Evolutionary conservation across 331 rosid species (phyloP).

Genomic region (Acacia pycnantha): DNA sequence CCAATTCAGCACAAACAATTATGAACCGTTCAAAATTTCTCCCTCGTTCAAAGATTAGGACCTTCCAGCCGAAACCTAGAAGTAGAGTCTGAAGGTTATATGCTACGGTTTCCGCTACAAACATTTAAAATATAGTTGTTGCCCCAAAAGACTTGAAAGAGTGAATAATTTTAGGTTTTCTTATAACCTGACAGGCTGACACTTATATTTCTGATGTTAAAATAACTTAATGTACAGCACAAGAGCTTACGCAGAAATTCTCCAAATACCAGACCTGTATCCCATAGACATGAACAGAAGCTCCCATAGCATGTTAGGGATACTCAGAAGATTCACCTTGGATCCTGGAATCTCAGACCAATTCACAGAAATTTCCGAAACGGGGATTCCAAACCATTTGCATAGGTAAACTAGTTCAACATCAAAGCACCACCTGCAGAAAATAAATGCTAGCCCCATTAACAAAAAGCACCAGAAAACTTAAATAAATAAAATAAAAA

Average conservation of each 20-base stretch:
- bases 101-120: slow-evolving; percentile 21
- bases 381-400: slow-evolving; percentile 69
- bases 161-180: neutral
- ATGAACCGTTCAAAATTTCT: neutral
- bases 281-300: slow-evolving; percentile 86
- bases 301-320: slow-evolving; percentile 99
- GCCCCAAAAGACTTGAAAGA: neutral
- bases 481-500: too few species aligned
- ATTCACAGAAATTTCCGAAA: slow-evolving; percentile 84
- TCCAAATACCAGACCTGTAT: slow-evolving; percentile 86
- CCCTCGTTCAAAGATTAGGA: neutral
- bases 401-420: slow-evolving; percentile 84
- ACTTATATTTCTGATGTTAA: slow-evolving; percentile 11
- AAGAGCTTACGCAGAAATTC: slow-evolving; percentile 52
- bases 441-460: slow-evolving; percentile 18
- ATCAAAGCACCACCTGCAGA: slow-evolving; percentile 96
- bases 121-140: slow-evolving; percentile 18
- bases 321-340: slow-evolving; percentile 84
- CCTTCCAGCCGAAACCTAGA: too few species aligned
- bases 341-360: slow-evolving; percentile 99
- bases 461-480: neutral
- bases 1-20: neutral
- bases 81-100: slow-evolving; percentile 15
- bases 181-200: slow-evolving; percentile 10
- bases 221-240: slow-evolving; percentile 15